A percentile compares a stretch with the other conserved stretches of the same genome.
These are phyloP conservation scores for Dactylellina drechsleri DNA, from an alignment of 2,329 filamentous ascomycete species.

Conservation along the genomic window DNA sequence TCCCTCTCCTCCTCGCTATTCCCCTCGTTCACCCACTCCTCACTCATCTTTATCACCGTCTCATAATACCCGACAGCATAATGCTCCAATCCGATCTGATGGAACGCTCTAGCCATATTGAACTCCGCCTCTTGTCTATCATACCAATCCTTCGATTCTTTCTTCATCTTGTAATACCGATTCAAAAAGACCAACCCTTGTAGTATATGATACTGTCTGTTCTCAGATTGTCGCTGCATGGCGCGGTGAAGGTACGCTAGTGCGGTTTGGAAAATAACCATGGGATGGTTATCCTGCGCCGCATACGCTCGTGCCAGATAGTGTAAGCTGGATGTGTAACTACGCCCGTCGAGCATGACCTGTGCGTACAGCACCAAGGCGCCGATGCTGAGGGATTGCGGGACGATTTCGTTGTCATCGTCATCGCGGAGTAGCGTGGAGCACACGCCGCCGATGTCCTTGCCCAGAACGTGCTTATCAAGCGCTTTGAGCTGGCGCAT, in stretches of 20 bases:
- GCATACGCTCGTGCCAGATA: conserved; percentile 85
- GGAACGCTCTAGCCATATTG: conserved; percentile 80
- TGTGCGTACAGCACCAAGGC: conserved; percentile 90
- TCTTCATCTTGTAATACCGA: conserved; percentile 74
- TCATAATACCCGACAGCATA: conserved; percentile 79
- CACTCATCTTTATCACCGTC: conserved; percentile 66
- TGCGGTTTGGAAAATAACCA: conserved; percentile 82
- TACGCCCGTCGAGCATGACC: conserved; percentile 83
- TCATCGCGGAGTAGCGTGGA: conserved; percentile 59
- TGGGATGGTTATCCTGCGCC: conserved; percentile 78
- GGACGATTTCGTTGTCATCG: conserved; percentile 61
- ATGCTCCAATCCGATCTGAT: conserved; percentile 75
- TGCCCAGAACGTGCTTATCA: conserved; percentile 73
- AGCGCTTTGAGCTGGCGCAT: conserved; percentile 90
- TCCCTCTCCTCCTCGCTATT: conserved; percentile 60
- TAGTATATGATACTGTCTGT: conserved; percentile 85
- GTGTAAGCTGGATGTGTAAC: conserved; percentile 73
- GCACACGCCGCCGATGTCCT: conserved; percentile 62
- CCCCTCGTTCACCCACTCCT: conserved; percentile 59
- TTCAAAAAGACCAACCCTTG: conserved; percentile 86
- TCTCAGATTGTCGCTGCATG: conserved; percentile 87
- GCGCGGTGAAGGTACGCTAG: conserved; percentile 88
- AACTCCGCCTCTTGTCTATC: conserved; percentile 80
- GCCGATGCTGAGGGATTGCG: conserved; percentile 75
- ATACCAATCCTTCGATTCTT: conserved; percentile 54